Conservation (phyloP, 2,329 filamentous ascomycete species). For the Pestalotiopsis sp. region DNA sequence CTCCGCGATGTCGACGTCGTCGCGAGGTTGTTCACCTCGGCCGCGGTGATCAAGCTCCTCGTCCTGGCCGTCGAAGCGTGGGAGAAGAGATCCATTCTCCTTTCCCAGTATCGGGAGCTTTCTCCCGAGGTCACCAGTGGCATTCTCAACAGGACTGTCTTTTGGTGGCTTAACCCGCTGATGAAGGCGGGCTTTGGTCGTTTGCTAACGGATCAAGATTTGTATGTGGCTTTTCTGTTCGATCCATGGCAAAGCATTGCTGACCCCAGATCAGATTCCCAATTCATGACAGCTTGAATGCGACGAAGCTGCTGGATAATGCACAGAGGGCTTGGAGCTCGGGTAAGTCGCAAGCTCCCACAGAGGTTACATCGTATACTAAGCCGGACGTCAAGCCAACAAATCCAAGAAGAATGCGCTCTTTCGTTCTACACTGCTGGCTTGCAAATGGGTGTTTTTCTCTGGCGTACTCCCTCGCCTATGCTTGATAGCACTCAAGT, state of each 20-base stretch:
- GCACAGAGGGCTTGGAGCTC: not conserved
- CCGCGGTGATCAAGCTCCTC: constrained; percentile 25
- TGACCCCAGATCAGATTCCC: constrained; percentile 21
- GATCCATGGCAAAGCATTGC: constrained; percentile 17
- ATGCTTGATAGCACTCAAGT: constrained; percentile 33
- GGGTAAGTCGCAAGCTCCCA: not conserved
- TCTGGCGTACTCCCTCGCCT: constrained; percentile 22
- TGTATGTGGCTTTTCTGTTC: constrained; percentile 33
- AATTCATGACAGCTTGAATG: constrained; percentile 14
- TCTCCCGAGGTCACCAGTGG: constrained; percentile 25
- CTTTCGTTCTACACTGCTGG: constrained; percentile 15
- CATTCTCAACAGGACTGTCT: constrained; percentile 28
- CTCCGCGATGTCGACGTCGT: constrained; percentile 13
- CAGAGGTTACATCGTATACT: not conserved
- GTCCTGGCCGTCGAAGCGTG: constrained; percentile 25
- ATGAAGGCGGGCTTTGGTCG: constrained; percentile 27
- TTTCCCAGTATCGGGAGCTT: constrained; percentile 21
- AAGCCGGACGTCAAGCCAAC: not conserved
- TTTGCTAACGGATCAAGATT: constrained; percentile 24
- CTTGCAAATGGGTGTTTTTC: constrained; percentile 22
- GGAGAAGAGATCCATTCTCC: constrained; percentile 28
- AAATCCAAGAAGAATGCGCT: constrained; percentile 14
- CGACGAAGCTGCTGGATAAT: constrained; percentile 9
- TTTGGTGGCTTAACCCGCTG: constrained; percentile 31
- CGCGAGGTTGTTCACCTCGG: constrained; percentile 25